Percentiles rank a stretch among this genome's conserved stretches.
Evolutionary conservation across 768 basidiomycete genomes (phyloP).

Genomic region (Xerocomus spinulosus): DNA sequence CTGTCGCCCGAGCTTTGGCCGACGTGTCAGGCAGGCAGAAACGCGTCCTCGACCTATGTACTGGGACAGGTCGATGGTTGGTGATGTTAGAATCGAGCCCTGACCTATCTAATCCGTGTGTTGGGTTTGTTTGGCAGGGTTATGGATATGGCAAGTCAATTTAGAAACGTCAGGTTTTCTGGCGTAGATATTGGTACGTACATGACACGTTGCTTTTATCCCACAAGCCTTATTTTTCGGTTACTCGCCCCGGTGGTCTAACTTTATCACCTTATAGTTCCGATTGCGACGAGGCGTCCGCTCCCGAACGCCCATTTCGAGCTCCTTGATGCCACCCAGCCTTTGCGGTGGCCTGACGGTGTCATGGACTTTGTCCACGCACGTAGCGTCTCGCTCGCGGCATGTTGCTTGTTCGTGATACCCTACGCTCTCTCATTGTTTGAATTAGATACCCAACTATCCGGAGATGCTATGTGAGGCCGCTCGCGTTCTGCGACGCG

Average conservation of each 20-base stretch:
- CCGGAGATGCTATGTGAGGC: constrained; percentile 50
- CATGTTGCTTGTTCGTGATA: constrained; percentile 32
- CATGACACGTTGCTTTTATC: constrained; percentile 8
- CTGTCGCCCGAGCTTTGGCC: constrained; percentile 50
- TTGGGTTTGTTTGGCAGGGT: constrained; percentile 44
- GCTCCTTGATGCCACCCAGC: constrained; percentile 56
- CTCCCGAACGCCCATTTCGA: constrained; percentile 60
- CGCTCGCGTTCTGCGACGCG: constrained; percentile 59
- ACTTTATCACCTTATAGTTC: constrained; percentile 42
- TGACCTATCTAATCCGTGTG: constrained; percentile 15
- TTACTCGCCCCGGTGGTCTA: constrained; percentile 1
- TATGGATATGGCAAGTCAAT: constrained; percentile 66
- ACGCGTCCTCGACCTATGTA: constrained; percentile 69
- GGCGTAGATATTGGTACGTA: constrained; percentile 74
- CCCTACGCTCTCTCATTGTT: constrained; percentile 13
- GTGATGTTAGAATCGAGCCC: constrained; percentile 24
- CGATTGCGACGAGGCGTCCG: constrained; percentile 64
- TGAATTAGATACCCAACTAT: constrained; percentile 53
- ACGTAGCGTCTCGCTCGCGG: constrained; percentile 55
- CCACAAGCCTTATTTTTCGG: constrained; percentile 10
- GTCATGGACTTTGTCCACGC: constrained; percentile 70
- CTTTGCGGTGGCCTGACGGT: constrained; percentile 45
- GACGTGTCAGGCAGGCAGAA: constrained; percentile 37
- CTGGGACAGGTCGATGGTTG: constrained; percentile 71
- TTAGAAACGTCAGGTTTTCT: constrained; percentile 59